Percentiles rank a stretch among this genome's conserved stretches.
Conservation (phyloP, 169 alveolate species). For the Perkinsus marinus region DNA sequence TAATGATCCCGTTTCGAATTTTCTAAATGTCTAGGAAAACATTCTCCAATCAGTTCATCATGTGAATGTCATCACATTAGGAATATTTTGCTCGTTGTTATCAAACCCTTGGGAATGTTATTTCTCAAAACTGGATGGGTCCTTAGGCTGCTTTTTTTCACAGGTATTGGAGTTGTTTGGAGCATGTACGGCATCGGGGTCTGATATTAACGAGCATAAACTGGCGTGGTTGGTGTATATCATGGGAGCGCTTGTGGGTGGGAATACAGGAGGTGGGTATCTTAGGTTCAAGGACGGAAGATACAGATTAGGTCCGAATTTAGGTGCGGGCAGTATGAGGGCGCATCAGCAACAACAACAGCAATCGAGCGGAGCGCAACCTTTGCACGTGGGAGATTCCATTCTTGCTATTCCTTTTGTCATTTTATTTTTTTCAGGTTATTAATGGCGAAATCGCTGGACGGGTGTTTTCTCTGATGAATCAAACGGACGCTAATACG, state of each 20-base stretch:
- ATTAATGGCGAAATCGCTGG: conserved; percentile 55
- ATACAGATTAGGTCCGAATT: background rate
- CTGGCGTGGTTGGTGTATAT: conserved; percentile 51
- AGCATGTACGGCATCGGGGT: background rate
- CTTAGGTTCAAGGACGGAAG: background rate
- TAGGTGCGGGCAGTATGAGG: background rate
- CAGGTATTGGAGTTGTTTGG: conserved; percentile 23
- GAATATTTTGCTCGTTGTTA: too few species aligned
- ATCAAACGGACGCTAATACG: conserved; percentile 33
- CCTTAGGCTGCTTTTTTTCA: background rate
- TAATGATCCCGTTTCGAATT: too few species aligned
- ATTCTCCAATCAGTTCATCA: too few species aligned
- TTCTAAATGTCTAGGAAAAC: too few species aligned
- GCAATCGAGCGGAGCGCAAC: conserved; percentile 12
- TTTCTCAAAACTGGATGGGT: too few species aligned
- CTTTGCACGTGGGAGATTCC: background rate
- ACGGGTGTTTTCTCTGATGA: conserved; percentile 48
- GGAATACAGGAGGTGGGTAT: background rate
- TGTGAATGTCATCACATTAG: too few species aligned
- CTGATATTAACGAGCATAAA: conserved; percentile 10
- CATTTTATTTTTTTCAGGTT: conserved; percentile 28
- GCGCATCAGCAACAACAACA: background rate
- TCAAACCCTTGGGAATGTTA: too few species aligned
- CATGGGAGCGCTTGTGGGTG: conserved; percentile 42
- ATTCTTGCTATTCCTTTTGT: background rate